Base-by-base conservation (phyloP, 2,329 filamentous ascomycete genomes). In the Fusarium sp. region DNA sequence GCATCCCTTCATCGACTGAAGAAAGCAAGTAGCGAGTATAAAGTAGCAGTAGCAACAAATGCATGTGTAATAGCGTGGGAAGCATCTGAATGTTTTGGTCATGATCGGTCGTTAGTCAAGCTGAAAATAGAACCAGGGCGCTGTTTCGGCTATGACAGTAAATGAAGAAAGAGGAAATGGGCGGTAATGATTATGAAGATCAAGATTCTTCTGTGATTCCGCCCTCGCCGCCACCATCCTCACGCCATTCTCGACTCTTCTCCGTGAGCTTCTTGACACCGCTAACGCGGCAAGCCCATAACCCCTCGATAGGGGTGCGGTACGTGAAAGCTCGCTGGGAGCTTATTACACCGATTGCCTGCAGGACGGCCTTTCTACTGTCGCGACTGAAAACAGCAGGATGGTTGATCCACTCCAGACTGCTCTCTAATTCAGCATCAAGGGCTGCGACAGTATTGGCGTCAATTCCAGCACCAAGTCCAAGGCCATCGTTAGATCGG, bases 381-480 rank as follows among this genome's bases (percentile, higher is more conserved):
- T 99, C 96, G 42, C 96, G 91, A 13, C 93, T 92, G 80, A 99
- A 99, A 5, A 98, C 94, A 4, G 95, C 95, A 3, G 96, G 96
- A 79, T 99, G 96, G 80, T 93, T 95, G 82, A 99, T 98, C 96
- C 96, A 99, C 83, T 99, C 96, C 21, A 99, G 86, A 57, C 93
- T 94, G 38, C 93, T 90, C 81, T 97, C 94, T 38, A 99, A 89
- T 82, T 99, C 96, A 2, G 93, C 90, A 81, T 99, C 96, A 23
- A 99, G 90, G 5, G 96, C 95, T 30, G 90, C 87, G 78, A 98
- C 96, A 0, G 94, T 96, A 40, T 87, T 87, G 10, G 89, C 84
- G 79, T 99, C 96, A 63, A 99, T 96, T n/a, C 94, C 93, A 11
- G 91, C 89, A 84, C 89, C 75, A 82, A 92, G 66, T 82, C 88